Evolutionary conservation across 2,329 filamentous ascomycete species (phyloP), one percentile per base, ranked within the genome.

Genomic region (Didymellaceae sp.): DNA sequence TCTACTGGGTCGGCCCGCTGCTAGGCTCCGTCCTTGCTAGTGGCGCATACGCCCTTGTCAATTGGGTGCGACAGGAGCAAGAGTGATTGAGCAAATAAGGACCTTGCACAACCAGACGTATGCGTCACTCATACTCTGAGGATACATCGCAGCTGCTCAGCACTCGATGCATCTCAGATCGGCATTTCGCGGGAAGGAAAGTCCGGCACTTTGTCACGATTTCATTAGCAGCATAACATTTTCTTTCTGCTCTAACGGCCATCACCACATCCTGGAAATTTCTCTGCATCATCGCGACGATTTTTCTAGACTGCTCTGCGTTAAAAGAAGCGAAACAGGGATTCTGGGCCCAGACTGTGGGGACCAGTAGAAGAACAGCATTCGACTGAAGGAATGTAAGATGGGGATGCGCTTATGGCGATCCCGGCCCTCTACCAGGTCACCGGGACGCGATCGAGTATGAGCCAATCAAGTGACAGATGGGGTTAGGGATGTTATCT

Each of bases 11-110:
- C 1, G 77, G 76, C 0, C 77, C 77, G 1, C 45, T 65, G 1
- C 52, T 78, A 1, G 77, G 77, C 1, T 56, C 61, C 11, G 62
- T 73, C 0, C 62, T 81, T 5, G 80, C 79, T 0, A 75, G 75
- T 9, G 78, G 70, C 4, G 79, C 80, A 49, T 82, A 77, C 35
- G 61, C 58, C 37, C 65, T 80, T 16, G 71, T 82, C n/a, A 57
- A 59, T 1, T 58, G 45, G 31, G 49, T 61, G 0, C 56, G 56
- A 31, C 38, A 53, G 26, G 44, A 46, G 11, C 48, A 45, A 6
- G 48, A 46, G 43, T 42, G 17, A 38, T 28, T 18, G 18, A 31
- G 13, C 14, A 33, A 3, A 16, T 14, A n/a, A 5, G 22, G 17
- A 18, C 14, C 1, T 37, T 16, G 17, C 24, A 31, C 18, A n/a